Evolutionary conservation across 164 flowering plant genomes (phyloP), one percentile per base, ranked within the genome.

Genomic region (Cinnamomum micranthum): DNA sequence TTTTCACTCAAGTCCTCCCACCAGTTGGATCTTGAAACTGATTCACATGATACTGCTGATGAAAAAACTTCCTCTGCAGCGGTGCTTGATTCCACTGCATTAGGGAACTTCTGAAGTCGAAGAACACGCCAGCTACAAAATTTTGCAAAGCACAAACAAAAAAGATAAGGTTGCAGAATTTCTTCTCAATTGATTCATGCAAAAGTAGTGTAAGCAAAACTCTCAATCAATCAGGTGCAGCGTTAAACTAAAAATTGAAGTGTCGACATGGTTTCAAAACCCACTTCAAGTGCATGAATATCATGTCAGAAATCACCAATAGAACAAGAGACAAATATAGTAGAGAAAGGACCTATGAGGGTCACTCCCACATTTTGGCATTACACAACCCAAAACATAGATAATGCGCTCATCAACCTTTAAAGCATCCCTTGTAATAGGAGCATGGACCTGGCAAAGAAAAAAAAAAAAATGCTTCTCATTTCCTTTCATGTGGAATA

Each of bases 111-210:
- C 80, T 94, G 98, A 79, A 91, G 72, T 62, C 98, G 88, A 80
- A 93, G 71, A 78, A 87, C 92, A 47, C 91, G 82, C 97, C 99
- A 95, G 72, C 98, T 93, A 86, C 75, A 82, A 59, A 28, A 66
- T 59, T 74, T 71, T 69, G 27, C 22, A 35, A 76, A 24, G 14
- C 23, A 15, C n/a, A 60, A 5, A 41, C 1, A 19, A 28, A 71
- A 31, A 41, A 50, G 1, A 50, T 17, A 63, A 31, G 41, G 17
- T 63, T 33, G 51, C 50, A 52, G 15, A 76, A 73, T 35, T 20
- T 41, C 20, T 55, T 15, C n/a, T 31, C 55, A 28, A 47, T 50
- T 50, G 58, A 47, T 4, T 65, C 71, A 19, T 28, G 55, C 71
- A 41, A 28, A 1, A 69, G 24, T 2, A 33, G 60, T 20, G 19